Conservation (phyloP, 2,329 filamentous ascomycete genomes). For the Stenocarpella maydis region DNA sequence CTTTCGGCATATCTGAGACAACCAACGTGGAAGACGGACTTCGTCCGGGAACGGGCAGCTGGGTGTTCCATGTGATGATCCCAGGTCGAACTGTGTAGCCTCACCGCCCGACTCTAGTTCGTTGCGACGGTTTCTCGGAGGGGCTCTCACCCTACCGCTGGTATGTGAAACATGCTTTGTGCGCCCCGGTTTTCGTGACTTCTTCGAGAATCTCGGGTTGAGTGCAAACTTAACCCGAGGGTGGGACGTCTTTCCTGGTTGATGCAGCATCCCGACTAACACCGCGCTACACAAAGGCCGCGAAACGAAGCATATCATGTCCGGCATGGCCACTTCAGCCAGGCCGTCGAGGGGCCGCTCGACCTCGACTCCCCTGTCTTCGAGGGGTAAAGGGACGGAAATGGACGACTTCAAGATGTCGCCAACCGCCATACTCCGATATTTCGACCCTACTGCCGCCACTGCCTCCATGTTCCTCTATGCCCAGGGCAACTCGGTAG, state of each 20-base stretch:
- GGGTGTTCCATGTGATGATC: constrained; percentile 53
- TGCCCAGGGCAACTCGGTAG: constrained; percentile 80
- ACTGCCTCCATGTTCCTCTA: constrained; percentile 93
- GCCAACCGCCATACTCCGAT: constrained; percentile 56
- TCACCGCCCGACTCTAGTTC: constrained; percentile 48
- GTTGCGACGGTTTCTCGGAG: constrained; percentile 47
- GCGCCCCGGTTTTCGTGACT: constrained; percentile 34
- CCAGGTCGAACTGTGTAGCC: constrained; percentile 51
- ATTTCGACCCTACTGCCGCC: constrained; percentile 88
- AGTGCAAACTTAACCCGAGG: constrained; percentile 37
- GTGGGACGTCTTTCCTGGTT: constrained; percentile 21
- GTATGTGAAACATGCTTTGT: constrained; percentile 48
- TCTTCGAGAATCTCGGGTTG: constrained; percentile 37
- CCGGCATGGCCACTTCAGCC: constrained; percentile 65
- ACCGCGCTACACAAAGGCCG: constrained; percentile 37
- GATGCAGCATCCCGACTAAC: constrained; percentile 42
- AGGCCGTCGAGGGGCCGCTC: constrained; percentile 66
- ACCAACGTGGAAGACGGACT: constrained; percentile 41
- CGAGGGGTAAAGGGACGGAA: constrained; percentile 55
- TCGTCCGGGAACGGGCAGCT: constrained; percentile 50
- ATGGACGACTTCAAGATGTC: constrained; percentile 64
- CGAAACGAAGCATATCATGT: constrained; percentile 45
- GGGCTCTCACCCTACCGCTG: constrained; percentile 47
- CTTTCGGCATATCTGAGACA: constrained; percentile 38
- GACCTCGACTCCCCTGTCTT: constrained; percentile 61